Evolutionary conservation across 169 alveolate genomes (phyloP).

Genomic region (Theileria equi): DNA sequence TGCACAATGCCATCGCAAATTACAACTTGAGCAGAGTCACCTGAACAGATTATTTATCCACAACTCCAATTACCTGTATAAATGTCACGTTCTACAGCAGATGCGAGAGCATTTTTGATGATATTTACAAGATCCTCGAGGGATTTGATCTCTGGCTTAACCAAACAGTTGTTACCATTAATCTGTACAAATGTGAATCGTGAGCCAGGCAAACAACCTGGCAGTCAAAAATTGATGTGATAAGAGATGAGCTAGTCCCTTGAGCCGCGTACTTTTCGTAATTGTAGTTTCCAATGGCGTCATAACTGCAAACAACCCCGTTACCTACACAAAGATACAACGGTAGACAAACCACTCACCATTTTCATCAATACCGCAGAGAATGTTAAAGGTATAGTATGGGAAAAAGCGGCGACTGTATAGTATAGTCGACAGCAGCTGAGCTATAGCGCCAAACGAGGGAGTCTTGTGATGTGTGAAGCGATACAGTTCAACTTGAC

Average conservation of each 20-base stretch:
- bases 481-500: constrained; percentile 83
- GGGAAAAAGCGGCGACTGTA: constrained; percentile 92
- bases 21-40: constrained; percentile 63
- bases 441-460: constrained; percentile 83
- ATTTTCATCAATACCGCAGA: constrained; percentile 84
- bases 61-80: constrained; percentile 79
- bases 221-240: constrained; percentile 86
- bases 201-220: constrained; percentile 31
- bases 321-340: constrained; percentile 29
- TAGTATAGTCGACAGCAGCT: constrained; percentile 84
- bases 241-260: constrained; percentile 88
- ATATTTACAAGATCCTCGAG: constrained; percentile 78
- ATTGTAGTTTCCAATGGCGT: constrained; percentile 90
- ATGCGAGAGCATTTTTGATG: constrained; percentile 87
- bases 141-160: constrained; percentile 53
- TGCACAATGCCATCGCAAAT: constrained; percentile 49
- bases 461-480: constrained; percentile 83
- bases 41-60: not conserved
- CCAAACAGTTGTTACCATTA: constrained; percentile 65
- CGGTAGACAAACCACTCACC: constrained; percentile 45
- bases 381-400: constrained; percentile 87
- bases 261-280: constrained; percentile 83
- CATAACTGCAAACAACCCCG: constrained; percentile 88
- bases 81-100: constrained; percentile 92
- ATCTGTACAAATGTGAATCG: constrained; percentile 48